These are phyloP conservation scores for Mycena floridula DNA, from an alignment of 768 basidiomycete species.

Conservation along the genomic window DNA sequence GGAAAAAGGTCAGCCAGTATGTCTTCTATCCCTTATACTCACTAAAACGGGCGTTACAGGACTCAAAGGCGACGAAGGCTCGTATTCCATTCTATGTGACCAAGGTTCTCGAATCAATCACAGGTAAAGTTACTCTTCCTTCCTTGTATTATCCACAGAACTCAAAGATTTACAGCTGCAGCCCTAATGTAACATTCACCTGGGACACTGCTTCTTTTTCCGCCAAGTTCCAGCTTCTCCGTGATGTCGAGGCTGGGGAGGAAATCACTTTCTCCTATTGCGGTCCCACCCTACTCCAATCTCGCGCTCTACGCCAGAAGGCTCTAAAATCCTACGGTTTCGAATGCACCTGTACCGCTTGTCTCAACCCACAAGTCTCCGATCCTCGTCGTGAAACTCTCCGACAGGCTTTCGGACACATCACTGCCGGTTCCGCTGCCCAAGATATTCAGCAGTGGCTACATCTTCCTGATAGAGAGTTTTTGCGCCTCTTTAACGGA, in stretches of 20 bases:
- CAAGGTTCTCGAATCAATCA: constrained; percentile 19
- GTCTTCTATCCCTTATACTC: background rate
- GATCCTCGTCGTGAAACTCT: background rate
- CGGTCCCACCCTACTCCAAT: constrained; percentile 8
- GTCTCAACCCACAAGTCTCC: background rate
- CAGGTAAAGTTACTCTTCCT: background rate
- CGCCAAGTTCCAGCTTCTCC: constrained; percentile 18
- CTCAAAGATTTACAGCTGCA: constrained; percentile 14
- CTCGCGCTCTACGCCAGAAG: constrained; percentile 16
- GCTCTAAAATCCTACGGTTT: constrained; percentile 23
- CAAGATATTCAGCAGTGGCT: no score
- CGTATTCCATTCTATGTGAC: constrained; percentile 12
- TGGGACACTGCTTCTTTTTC: constrained; percentile 26
- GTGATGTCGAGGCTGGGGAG: constrained; percentile 22
- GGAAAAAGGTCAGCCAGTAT: background rate
- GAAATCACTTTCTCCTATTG: constrained; percentile 26
- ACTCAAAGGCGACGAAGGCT: background rate
- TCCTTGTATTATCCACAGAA: background rate
- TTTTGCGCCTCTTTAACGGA: no score
- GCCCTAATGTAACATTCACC: constrained; percentile 13
- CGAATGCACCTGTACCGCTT: background rate
- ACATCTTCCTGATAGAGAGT: no score
- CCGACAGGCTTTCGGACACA: no score
- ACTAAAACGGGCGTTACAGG: background rate
- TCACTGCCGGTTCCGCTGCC: no score